Conservation (phyloP, 495 filamentous ascomycete genomes). For the Talaromyces adpressus region DNA sequence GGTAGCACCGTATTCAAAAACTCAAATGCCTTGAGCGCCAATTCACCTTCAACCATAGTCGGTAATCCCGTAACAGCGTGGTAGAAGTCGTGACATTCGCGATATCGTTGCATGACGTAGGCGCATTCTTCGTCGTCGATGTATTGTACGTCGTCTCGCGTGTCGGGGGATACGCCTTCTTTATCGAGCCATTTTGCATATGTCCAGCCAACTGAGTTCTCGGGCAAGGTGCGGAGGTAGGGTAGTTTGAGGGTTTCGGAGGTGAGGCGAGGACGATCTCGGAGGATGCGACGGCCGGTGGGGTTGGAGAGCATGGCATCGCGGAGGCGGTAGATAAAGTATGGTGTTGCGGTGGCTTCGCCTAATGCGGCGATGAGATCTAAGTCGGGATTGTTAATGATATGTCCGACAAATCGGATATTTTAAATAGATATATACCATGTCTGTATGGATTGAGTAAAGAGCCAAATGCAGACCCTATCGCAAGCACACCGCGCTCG, state of each 20-base stretch:
- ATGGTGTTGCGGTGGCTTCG: constrained; percentile 89
- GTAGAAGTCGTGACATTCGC: constrained; percentile 98
- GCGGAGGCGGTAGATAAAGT: constrained; percentile 89
- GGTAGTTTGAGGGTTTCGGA: constrained; percentile 65
- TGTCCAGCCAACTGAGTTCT: constrained; percentile 72
- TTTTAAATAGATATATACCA: constrained; percentile 34
- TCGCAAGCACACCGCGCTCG: constrained; percentile 69
- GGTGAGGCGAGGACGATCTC: constrained; percentile 82
- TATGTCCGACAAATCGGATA: background rate
- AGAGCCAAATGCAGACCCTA: constrained; percentile 76
- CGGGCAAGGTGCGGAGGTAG: constrained; percentile 62
- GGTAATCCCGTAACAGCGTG: constrained; percentile 91
- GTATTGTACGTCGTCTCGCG: constrained; percentile 71
- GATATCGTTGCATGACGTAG: constrained; percentile 97
- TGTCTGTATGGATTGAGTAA: constrained; percentile 73
- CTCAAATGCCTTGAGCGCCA: constrained; percentile 93
- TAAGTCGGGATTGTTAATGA: constrained; percentile 17
- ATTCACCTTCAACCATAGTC: constrained; percentile 85
- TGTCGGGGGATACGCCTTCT: constrained; percentile 89
- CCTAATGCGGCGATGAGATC: constrained; percentile 92
- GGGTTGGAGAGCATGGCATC: constrained; percentile 79
- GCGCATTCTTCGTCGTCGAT: constrained; percentile 93
- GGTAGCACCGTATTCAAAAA: constrained; percentile 90
- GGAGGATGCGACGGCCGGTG: constrained; percentile 86
- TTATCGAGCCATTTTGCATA: constrained; percentile 86